phyloP scores from a whole-genome alignment of 1,284 basidiomycete species.

The Cryptococcus jaspeensis region DNA sequence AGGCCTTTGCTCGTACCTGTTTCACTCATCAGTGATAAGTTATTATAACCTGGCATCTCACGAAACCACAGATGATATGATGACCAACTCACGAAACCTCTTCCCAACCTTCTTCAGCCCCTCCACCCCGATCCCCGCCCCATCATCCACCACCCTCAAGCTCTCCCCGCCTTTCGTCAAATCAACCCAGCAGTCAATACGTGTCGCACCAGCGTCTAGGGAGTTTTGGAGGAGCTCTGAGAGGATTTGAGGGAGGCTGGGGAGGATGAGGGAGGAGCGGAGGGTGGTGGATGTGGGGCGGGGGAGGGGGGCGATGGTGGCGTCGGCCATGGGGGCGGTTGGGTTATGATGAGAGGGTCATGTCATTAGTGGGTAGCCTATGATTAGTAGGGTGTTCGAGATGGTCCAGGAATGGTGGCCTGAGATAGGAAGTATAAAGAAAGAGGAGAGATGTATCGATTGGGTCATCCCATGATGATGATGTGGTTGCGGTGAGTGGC shows the following conservation, averaged over 20 bases:
- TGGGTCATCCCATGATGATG: no score
- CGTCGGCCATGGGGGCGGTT: not conserved
- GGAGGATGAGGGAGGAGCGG: slow-evolving; percentile 77
- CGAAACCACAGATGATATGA: not conserved
- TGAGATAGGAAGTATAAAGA: not conserved
- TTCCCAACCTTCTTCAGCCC: slow-evolving; percentile 60
- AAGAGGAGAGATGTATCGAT: not conserved
- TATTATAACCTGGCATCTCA: not conserved
- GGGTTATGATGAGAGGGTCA: not conserved
- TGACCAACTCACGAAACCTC: slow-evolving; percentile 33
- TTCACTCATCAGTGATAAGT: slow-evolving; percentile 59
- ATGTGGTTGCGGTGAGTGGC: not conserved
- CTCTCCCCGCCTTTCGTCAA: slow-evolving; percentile 57
- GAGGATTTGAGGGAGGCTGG: slow-evolving; percentile 71
- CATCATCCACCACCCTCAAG: slow-evolving; percentile 80
- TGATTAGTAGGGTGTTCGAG: not conserved
- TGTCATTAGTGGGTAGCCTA: no score
- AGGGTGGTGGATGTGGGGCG: slow-evolving; percentile 49
- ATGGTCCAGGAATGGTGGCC: not conserved
- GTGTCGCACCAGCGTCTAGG: slow-evolving; percentile 51
- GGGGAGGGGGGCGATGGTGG: slow-evolving; percentile 32
- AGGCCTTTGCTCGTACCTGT: slow-evolving; percentile 19
- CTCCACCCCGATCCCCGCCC: slow-evolving; percentile 65
- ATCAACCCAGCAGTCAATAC: slow-evolving; percentile 47
- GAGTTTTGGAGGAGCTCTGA: slow-evolving; percentile 84